phyloP scores from a whole-genome alignment of 176 grass and related monocot genomes.

The maize (Zea mays) region Zm-B73-REFERENCE-NAM-5.0 NC_050097.1:74798501-74799000 shows the following conservation, averaged over 20 bases:
- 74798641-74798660: constrained; percentile 93
- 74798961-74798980: constrained; percentile 61
- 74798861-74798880: constrained; percentile 16
- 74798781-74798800: background rate
- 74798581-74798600: constrained; percentile 93
- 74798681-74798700: constrained; percentile 99
- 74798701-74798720: constrained; percentile 95
- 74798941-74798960: constrained; percentile 87
- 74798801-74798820: background rate
- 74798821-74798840: background rate
- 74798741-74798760: constrained; percentile 72
- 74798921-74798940: constrained; percentile 91
- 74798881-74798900: constrained; percentile 92
- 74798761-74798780: background rate
- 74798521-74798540: constrained; percentile 57
- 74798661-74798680: constrained; percentile 82
- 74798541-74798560: constrained; percentile 91
- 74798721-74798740: constrained; percentile 75
- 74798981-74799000: no score
- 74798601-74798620: constrained; percentile 76
- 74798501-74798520: background rate
- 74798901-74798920: constrained; percentile 91
- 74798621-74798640: constrained; percentile 65
- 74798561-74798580: constrained; percentile 93
- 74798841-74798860: background rate